These are phyloP conservation scores for Passiflora organensis DNA, from an alignment of 345 rosid species.

Conservation along the genomic window DNA sequence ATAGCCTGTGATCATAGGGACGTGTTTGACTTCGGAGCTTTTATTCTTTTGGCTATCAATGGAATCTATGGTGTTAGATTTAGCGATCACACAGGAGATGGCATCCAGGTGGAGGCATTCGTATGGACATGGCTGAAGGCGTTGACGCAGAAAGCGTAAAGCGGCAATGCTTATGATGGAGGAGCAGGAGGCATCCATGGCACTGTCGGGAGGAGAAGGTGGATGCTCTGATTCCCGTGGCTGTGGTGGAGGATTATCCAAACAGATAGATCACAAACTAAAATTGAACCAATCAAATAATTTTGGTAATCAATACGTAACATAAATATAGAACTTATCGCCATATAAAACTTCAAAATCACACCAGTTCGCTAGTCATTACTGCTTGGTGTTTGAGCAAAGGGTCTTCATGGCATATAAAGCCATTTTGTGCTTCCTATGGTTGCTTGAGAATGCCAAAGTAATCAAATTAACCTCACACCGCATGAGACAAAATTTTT, in stretches of 20 bases:
- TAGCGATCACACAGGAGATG: too few relatives aligned
- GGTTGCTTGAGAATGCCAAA: background rate
- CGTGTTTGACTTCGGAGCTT: too few relatives aligned
- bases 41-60: background rate
- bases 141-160: background rate
- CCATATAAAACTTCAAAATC: too few relatives aligned
- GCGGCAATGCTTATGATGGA: background rate
- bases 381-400: too few relatives aligned
- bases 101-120: background rate
- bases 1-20: too few relatives aligned
- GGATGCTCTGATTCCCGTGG: background rate
- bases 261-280: too few relatives aligned
- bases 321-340: too few relatives aligned
- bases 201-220: background rate
- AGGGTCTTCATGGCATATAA: background rate
- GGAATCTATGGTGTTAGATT: too few relatives aligned
- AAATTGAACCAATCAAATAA: too few relatives aligned
- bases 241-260: background rate
- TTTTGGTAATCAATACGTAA: too few relatives aligned
- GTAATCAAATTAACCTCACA: background rate
- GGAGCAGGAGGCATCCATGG: conserved; percentile 3
- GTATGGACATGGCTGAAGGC: background rate
- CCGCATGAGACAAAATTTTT: too few relatives aligned
- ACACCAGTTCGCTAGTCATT: too few relatives aligned
- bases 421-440: background rate